Evolutionary conservation across 1,284 basidiomycete species (phyloP).

Genomic region (Paramarasmius palmivorus): DNA sequence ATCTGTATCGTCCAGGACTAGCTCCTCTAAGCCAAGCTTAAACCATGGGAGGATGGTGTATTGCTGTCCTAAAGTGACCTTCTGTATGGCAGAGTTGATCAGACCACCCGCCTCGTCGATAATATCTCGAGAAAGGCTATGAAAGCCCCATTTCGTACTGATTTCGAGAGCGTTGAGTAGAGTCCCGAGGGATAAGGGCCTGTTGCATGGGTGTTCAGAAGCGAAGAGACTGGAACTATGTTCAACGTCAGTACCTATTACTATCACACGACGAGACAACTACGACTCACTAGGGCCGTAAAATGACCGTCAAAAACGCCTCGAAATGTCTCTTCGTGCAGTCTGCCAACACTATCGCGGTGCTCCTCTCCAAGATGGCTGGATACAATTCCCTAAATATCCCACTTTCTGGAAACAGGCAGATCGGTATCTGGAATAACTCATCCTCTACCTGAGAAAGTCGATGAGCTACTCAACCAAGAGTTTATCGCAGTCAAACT

Average conservation of each 20-base stretch:
- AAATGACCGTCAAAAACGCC: slow-evolving; percentile 1
- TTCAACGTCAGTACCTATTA: too few species aligned
- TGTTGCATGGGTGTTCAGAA: neutral
- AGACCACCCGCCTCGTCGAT: neutral
- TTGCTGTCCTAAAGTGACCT: neutral
- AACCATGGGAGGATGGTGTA: neutral
- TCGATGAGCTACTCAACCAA: too few species aligned
- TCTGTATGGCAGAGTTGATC: neutral
- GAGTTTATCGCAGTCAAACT: too few species aligned
- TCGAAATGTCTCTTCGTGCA: neutral
- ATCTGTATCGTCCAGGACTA: neutral
- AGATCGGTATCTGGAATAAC: neutral
- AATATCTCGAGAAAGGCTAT: neutral
- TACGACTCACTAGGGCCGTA: neutral
- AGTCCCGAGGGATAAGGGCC: neutral
- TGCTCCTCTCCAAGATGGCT: neutral
- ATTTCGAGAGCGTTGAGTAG: slow-evolving; percentile 1
- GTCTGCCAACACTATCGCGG: neutral
- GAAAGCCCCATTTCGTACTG: neutral
- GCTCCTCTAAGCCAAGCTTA: neutral
- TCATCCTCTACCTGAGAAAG: slow-evolving; percentile 1
- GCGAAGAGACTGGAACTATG: neutral
- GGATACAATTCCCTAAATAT: neutral
- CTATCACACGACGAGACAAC: too few species aligned
- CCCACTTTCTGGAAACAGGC: neutral